Conservation (phyloP, 2,329 filamentous ascomycete genomes). For the Trichoderma afroharzianum region DNA sequence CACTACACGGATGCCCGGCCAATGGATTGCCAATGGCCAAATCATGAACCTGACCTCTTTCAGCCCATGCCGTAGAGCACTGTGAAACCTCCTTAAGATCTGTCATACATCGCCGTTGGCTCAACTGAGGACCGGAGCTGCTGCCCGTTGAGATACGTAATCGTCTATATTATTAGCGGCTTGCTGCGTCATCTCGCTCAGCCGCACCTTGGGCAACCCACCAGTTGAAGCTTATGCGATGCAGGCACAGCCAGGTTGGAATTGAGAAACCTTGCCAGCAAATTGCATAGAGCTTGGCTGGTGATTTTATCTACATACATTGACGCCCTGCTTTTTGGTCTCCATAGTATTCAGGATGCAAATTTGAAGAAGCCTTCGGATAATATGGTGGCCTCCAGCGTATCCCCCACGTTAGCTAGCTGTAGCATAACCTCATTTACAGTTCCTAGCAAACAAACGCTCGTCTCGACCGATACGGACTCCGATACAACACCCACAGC, state of each 20-base stretch:
- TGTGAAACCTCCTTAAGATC: not conserved
- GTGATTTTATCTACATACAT: not conserved
- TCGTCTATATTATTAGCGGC: not conserved
- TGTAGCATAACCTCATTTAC: not conserved
- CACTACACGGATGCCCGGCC: not conserved
- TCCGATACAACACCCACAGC: not conserved
- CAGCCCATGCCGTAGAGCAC: not conserved
- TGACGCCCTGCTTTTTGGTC: not conserved
- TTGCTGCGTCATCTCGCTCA: not conserved
- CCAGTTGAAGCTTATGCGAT: not conserved
- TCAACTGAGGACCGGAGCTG: not conserved
- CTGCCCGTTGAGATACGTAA: not conserved
- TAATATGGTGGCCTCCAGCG: not conserved
- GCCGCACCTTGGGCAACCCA: not conserved
- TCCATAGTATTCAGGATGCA: not conserved
- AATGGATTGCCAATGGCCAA: not conserved
- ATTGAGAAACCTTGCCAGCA: not conserved
- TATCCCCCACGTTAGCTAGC: not conserved
- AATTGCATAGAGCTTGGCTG: not conserved
- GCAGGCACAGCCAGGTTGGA: not conserved
- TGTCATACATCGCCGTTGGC: not conserved
- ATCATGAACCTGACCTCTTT: not conserved
- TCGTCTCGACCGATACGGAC: not conserved
- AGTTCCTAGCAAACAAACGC: not conserved
- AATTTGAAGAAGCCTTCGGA: not conserved